Base-by-base conservation (phyloP, 179 eudicot genomes). In the Vitellaria paradoxa region DNA sequence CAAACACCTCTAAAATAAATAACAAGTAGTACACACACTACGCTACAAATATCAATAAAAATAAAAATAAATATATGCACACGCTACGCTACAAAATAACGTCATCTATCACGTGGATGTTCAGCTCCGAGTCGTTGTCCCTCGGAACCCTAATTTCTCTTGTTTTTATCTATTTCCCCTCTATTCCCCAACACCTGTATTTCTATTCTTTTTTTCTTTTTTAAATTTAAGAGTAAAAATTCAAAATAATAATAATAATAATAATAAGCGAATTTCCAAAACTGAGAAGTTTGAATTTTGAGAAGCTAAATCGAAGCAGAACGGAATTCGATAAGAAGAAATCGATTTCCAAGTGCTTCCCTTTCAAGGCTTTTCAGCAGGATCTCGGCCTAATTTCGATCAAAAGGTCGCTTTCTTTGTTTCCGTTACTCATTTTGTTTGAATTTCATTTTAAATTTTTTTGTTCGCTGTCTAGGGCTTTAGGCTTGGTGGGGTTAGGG, bases 341-440 rank as follows among this genome's bases (percentile, higher is more conserved):
- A 60, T 21, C 64, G 26, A 6, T 60, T 20, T 30, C 37, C 37
- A 30, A 30, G 37, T 30, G 37, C 37, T 30, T 30, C 37, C 37
- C 37, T 49, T n/a, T 0, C 1, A 46, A n/a, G 0, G 5, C 66
- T 20, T 69, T 69, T 49, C 21, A 23, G 57, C 73, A 47, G 18
- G 73, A 69, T 69, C 57, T 69, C 73, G 73, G 73, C 73, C 21
- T 47, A 17, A 49, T 17, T 69, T 21, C 20, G 7, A 37, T 9
- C 20, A 30, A 40, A 18, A 14, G 11, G 3, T 6, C 2, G 37
- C 30, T 23, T 37, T 40, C 17, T 12, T 1, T n/a, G 52, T 18
- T 67, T 45, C 21, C 2, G 23, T 45, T 40, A 40, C 49, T 4
- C 9, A 7, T 50, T 67, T 42, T 40, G 12, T 15, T 45, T 30